Evolutionary conservation across 371 early-diverging fungal genomes (phyloP), one percentile per base, ranked within the genome.

Genomic region (Syncephalastrum sp.): DNA sequence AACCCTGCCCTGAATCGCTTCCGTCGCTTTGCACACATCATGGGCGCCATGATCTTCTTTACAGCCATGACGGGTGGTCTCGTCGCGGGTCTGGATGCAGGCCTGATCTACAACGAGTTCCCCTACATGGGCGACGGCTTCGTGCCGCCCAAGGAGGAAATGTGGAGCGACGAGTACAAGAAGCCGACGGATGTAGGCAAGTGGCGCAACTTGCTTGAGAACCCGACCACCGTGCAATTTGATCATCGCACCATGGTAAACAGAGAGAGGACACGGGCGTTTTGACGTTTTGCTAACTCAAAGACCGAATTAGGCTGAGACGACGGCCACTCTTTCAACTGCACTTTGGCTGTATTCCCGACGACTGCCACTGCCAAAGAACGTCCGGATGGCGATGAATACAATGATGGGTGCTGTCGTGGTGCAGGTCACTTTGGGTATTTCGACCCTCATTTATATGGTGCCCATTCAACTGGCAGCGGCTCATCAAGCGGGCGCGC

Each of bases 31-130:
- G 78, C 89, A 4, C 79, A 85, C 47, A 82, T 79, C 33, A 64
- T 87, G 24, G 82, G 88, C 4, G 77, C 71, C 21, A 77, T 96
- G 17, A 82, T 93, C 50, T 87, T 95, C 58, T 47, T 91, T n/a
- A 97, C 97, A 4, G 92, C 92, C 27, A 71, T 97, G 61, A 89
- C 94, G 1, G 95, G 93, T 50, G 98, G 93, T 23, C 87, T 97
- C n/a, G 98, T 98, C 5, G 98, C 98, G 38, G 98, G 98, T 42
- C 71, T 97, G 29, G 98, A 98, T 64, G 98, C 98, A 27, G 98
- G 98, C 21, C 74, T 98, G 50, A 84, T 97, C 50, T 96, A 96
- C 77, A 96, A 96, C 68, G 92, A 93, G 69, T 98, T 92, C 72
- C 98, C 98, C 2, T 71, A 71, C 48, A 96, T 97, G 97, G 97